Evolutionary conservation across 2,329 filamentous ascomycete species (phyloP).

Genomic region (Claviceps quebecensis): DNA sequence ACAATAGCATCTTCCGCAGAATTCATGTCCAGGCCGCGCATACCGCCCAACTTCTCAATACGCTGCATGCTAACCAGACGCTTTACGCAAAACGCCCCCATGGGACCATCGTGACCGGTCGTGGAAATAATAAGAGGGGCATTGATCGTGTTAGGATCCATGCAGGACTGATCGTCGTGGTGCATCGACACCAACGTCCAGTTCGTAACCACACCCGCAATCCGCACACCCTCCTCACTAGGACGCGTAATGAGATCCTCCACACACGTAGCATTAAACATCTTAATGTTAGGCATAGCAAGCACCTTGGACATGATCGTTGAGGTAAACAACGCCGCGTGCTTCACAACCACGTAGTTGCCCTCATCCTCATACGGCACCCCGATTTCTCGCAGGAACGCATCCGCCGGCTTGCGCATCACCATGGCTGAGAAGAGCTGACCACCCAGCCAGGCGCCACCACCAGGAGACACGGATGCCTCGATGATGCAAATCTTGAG

Average conservation of each 20-base stretch:
- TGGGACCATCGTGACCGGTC: constrained; percentile 81
- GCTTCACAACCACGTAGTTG: constrained; percentile 83
- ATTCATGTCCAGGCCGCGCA: constrained; percentile 91
- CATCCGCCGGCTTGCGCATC: constrained; percentile 83
- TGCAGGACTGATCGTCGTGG: constrained; percentile 83
- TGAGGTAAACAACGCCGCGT: constrained; percentile 82
- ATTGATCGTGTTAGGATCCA: constrained; percentile 97
- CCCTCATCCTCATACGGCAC: constrained; percentile 82
- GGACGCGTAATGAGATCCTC: constrained; percentile 84
- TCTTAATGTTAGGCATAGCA: constrained; percentile 78
- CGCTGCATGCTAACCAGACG: constrained; percentile 78
- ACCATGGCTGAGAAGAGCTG: constrained; percentile 94
- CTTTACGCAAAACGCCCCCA: constrained; percentile 85
- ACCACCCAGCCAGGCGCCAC: constrained; percentile 83
- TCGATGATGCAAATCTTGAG: constrained; percentile 86
- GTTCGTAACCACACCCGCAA: constrained; percentile 87
- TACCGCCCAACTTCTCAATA: constrained; percentile 72
- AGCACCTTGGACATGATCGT: constrained; percentile 76
- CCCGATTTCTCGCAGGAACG: constrained; percentile 67
- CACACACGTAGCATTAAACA: constrained; percentile 88
- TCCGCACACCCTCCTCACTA: constrained; percentile 41
- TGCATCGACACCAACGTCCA: constrained; percentile 86
- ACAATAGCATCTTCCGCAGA: constrained; percentile 84
- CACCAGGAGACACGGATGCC: constrained; percentile 73
- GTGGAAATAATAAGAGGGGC: constrained; percentile 78